Base-by-base conservation (phyloP, 192 early-diverging fungal genomes). In the Linnemannia schmuckeri region DNA sequence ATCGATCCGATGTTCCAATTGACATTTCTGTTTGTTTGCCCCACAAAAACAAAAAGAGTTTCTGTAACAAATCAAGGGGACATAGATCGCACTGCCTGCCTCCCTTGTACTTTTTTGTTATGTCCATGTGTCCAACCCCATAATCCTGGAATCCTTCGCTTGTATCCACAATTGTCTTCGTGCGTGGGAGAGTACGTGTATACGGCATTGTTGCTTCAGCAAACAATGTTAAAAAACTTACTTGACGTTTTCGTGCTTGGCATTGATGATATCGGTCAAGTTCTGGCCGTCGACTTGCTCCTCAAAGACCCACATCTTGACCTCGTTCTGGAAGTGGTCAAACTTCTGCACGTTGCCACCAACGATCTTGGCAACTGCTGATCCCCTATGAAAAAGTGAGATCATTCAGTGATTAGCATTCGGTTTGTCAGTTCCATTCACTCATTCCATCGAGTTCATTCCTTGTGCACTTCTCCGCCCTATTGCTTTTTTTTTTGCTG, bases 291-390 rank as follows among this genome's bases (percentile, higher is more conserved):
- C 85, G 49, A 97, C 89, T 44, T 81, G 90, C 88, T 99, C 98
- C 86, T 99, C 97, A 90, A 94, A 97, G 24, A 99, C 98, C 97
- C 97, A 99, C 94, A 97, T 96, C 69, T 93, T 93, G 73, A 98
- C 97, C 70, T 94, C 92, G 49, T 89, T 79, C 90, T 97, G 95
- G 90, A 97, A 97, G 33, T 79, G 82, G 4, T 74, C 72, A 75
- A 79, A 78, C 77, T 91, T 90, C 54, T 63, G 52, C 46, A 97
- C 96, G 89, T 99, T 99, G 79, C 78, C 79, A 46, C 96, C 97
- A 38, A 98, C 89, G 82, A 99, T 98, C 88, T 96, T 95, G 17
- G 97, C 96, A 78, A 97, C 95, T 24, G 95, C 96, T 10, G 96
- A 94, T 81, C 98, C 98, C 97, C 97, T 97, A 86, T 17, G 9